These are phyloP conservation scores for Leccinum incarnatum DNA, from an alignment of 768 basidiomycete species.

Conservation along the genomic window DNA sequence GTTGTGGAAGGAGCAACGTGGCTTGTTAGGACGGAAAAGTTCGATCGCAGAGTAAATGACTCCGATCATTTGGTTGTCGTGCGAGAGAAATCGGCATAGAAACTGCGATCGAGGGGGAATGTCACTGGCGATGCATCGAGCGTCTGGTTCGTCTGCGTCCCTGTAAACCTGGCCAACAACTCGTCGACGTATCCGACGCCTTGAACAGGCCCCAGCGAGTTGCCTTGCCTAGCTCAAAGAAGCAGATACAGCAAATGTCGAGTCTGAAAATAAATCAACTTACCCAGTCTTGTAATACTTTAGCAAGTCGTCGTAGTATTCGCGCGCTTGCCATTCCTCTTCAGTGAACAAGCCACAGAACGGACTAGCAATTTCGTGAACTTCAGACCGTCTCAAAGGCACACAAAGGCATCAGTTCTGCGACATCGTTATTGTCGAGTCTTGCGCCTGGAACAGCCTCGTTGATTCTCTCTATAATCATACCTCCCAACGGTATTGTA, in stretches of 20 bases:
- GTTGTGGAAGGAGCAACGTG: background rate
- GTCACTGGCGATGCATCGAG: conserved; percentile 63
- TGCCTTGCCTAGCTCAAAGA: conserved; percentile 53
- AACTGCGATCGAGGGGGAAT: conserved; percentile 65
- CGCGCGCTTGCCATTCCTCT: conserved; percentile 63
- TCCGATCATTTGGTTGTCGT: conserved; percentile 80
- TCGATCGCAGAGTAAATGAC: conserved; percentile 66
- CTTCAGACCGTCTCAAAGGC: conserved; percentile 67
- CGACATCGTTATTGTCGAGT: conserved; percentile 52
- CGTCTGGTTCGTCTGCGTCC: conserved; percentile 76
- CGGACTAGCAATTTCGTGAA: conserved; percentile 47
- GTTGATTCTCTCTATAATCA: conserved; percentile 59
- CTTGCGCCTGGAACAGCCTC: conserved; percentile 58
- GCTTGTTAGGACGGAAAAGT: conserved; percentile 39
- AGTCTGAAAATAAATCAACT: conserved; percentile 14
- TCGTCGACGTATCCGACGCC: conserved; percentile 89
- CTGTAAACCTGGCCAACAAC: conserved; percentile 77
- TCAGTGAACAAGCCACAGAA: conserved; percentile 70
- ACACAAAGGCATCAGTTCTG: conserved; percentile 68
- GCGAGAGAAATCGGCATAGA: conserved; percentile 80
- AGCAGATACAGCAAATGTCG: background rate
- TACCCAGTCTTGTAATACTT: conserved; percentile 81
- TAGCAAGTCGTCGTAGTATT: conserved; percentile 68
- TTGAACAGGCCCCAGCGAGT: conserved; percentile 67
- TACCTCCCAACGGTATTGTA: too few species aligned